Base-by-base conservation (phyloP, 2,329 filamentous ascomycete species). In the Zymoseptoria brevis region DNA sequence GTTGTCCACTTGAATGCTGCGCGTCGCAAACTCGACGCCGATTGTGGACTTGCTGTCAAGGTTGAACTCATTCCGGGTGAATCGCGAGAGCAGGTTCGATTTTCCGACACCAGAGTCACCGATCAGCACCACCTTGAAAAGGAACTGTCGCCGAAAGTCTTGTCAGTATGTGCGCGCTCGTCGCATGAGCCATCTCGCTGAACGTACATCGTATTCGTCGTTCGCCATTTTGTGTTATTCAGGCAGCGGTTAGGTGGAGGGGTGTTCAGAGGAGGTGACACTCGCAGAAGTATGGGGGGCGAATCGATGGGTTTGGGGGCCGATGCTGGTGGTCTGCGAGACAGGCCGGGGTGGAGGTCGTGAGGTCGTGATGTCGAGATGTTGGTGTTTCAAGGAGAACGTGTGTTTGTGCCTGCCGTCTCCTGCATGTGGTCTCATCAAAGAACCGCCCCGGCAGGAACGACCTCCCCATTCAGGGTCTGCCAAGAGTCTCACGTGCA, bases 61-160 rank as follows among this genome's bases (percentile, higher is more conserved):
- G 80, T 97, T 97, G 88, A 99, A 99, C 80, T 99, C 94, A 79
- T 99, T 97, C 76, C 94, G 91, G 71, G 94, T 97, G 85, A 99
- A 99, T 79, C 95, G 89, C 80, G 92, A 96, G 80, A 99, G 84
- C 71, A 99, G 90, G 81, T 99, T 99, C 82, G 94, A 99, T 84
- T 99, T 99, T 82, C 94, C 94, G 79, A 99, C 94, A 72, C 94
- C 94, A 69, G 92, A 96, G 81, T 99, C 94, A 85, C 94, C 94
- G 76, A 99, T 99, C 77, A 99, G 83, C 75, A 99, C 94, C 75
- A 97, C 93, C 89, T 99, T 97, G 86, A 99, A 99, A 75, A 97
- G 90, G 77, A 97, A 97, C 92, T 96, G 76, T 67, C 68, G 65
- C 21, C 1, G 26, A 29, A 26, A 24, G 21, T 41, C 53, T 64